These are phyloP conservation scores for Mucor piriformis DNA, from an alignment of 371 early-diverging fungal species.

Conservation along the genomic window DNA sequence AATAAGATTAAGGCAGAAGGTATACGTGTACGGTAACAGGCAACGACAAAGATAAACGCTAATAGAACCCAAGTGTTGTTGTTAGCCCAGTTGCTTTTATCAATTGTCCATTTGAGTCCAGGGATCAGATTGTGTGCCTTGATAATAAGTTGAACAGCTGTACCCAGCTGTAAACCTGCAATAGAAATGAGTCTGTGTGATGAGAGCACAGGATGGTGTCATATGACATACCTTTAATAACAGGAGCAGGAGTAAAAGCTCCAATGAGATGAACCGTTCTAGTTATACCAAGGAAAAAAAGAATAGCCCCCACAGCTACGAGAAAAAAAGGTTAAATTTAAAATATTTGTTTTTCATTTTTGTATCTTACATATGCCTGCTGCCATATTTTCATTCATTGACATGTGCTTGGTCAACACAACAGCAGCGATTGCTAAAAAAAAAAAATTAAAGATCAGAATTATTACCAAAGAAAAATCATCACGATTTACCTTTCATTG, in stretches of 20 bases:
- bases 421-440: slow-evolving; percentile 79
- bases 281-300: slow-evolving; percentile 74
- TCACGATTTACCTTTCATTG: slow-evolving; percentile 81
- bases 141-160: slow-evolving; percentile 75
- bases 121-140: slow-evolving; percentile 71
- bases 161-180: slow-evolving; percentile 80
- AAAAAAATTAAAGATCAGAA: not conserved
- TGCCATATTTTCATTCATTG: slow-evolving; percentile 71
- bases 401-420: slow-evolving; percentile 72
- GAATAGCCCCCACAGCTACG: slow-evolving; percentile 63
- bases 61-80: slow-evolving; percentile 77
- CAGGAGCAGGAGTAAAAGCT: slow-evolving; percentile 72
- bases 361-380: slow-evolving; percentile 67
- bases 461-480: not conserved
- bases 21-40: slow-evolving; percentile 68
- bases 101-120: slow-evolving; percentile 33
- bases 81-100: slow-evolving; percentile 66
- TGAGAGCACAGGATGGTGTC: slow-evolving; percentile 11
- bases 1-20: slow-evolving; percentile 80
- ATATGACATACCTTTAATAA: slow-evolving; percentile 68
- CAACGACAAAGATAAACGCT: slow-evolving; percentile 68
- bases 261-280: slow-evolving; percentile 73
- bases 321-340: no score
- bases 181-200: not conserved
- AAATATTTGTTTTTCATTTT: no score